Base-by-base conservation (phyloP, 768 basidiomycete species). In the Rubroboletus satanas region DNA sequence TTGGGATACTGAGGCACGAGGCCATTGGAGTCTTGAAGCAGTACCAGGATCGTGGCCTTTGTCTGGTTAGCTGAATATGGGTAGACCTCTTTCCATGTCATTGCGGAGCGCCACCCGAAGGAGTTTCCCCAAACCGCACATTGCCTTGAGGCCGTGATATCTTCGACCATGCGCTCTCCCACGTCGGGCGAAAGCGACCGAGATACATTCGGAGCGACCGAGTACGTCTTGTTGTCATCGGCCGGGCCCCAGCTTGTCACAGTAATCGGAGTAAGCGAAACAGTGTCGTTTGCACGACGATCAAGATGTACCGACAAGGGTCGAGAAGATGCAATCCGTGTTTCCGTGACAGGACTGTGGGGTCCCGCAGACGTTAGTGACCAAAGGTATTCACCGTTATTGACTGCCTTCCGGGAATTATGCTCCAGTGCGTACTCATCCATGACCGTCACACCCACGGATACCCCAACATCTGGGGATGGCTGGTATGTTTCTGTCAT, bases 341-440 rank as follows among this genome's bases (percentile, higher is more conserved):
- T 79, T 29, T 73, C 65, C n/a, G 68, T 67, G 33, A 73, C 71
- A 55, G 68, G 70, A 56, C 74, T 77, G 32, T 69, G 73, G 18
- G 87, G 87, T 10, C 85, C 87, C 1, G 65, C 66, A 11, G 88
- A 87, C 4, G 85, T 82, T 21, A 83, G 74, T 8, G 86, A 84
- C 83, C 85, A 90, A 12, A 74, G 62, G 62, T 76, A 88, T 60
- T 89, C 85, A 37, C 82, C 83, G 31, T 85, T 66, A 59, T 83
- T 77, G 37, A 23, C 21, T 29, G 26, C 49, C 45, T 55, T 42
- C 15, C 2, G 43, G 32, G 39, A 41, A 29, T 56, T 37, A 42
- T 21, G 37, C 43, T 49, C 61, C 23, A 68, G 42, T 14, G 60
- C 56, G n/a, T 62, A 64, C 26, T 64, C 69, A 18, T 70, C 70